A percentile compares a stretch with the other conserved stretches of the same genome.
phyloP scores from a whole-genome alignment of 139 green algal genomes.

The Picochlorum costavermella region DNA sequence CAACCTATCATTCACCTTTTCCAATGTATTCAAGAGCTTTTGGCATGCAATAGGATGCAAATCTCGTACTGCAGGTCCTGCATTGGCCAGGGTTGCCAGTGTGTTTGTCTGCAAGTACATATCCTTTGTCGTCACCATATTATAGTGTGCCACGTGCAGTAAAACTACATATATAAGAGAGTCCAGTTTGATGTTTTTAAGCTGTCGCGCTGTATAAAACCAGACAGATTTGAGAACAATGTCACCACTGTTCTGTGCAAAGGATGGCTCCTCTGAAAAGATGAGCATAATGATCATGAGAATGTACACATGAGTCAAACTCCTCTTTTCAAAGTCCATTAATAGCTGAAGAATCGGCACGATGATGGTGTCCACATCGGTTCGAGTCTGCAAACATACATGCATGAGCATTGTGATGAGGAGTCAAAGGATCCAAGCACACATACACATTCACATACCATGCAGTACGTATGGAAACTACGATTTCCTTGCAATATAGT shows the following conservation, averaged over 20 bases:
- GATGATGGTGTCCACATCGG: constrained; percentile 59
- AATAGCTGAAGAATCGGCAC: constrained; percentile 60
- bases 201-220: constrained; percentile 68
- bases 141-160: constrained; percentile 59
- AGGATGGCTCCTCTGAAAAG: constrained; percentile 69
- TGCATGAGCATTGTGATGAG: not conserved
- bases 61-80: constrained; percentile 57
- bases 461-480: constrained; percentile 45
- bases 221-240: constrained; percentile 43
- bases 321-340: constrained; percentile 22
- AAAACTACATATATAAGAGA: constrained; percentile 69
- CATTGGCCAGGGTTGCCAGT: constrained; percentile 77
- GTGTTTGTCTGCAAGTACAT: constrained; percentile 84
- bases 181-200: constrained; percentile 53
- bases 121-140: constrained; percentile 57
- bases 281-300: constrained; percentile 82
- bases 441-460: constrained; percentile 5
- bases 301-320: constrained; percentile 56
- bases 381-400: constrained; percentile 15
- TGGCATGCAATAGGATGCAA: constrained; percentile 68
- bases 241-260: constrained; percentile 64
- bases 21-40: constrained; percentile 56
- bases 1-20: constrained; percentile 1
- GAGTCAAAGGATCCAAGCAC: not conserved
- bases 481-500: constrained; percentile 57